These are phyloP conservation scores for Aspergillus terreus DNA, from an alignment of 2,329 filamentous ascomycete genomes.

Conservation along the genomic window DNA sequence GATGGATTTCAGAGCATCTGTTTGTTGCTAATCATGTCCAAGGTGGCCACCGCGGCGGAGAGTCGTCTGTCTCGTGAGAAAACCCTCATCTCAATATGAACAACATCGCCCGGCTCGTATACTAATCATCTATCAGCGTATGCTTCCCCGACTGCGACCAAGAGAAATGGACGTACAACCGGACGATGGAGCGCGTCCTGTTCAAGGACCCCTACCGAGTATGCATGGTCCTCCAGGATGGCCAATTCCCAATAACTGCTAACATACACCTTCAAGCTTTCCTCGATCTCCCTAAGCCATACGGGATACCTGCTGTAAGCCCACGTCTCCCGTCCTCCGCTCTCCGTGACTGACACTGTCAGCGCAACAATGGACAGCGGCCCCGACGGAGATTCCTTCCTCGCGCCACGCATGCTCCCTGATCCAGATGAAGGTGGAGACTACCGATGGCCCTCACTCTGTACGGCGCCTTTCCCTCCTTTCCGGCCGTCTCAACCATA, in stretches of 20 bases:
- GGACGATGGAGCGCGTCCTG: constrained; percentile 30
- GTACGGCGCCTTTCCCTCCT: constrained; percentile 15
- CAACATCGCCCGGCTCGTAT: background rate
- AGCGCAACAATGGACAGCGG: constrained; percentile 37
- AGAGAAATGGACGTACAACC: constrained; percentile 29
- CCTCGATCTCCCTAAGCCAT: constrained; percentile 34
- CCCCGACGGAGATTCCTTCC: constrained; percentile 28
- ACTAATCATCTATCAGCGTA: constrained; percentile 18
- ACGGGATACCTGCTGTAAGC: constrained; percentile 33
- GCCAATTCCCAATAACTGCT: background rate
- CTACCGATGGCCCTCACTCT: constrained; percentile 28
- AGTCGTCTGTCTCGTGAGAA: constrained; percentile 31
- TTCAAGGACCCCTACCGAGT: constrained; percentile 32
- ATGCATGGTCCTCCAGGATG: background rate
- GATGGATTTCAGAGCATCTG: background rate
- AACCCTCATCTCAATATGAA: background rate
- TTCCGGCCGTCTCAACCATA: background rate
- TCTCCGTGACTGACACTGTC: constrained; percentile 14
- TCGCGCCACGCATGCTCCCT: constrained; percentile 28
- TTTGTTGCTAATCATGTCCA: constrained; percentile 12
- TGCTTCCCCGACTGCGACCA: constrained; percentile 31
- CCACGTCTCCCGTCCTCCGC: background rate
- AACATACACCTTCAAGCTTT: constrained; percentile 21
- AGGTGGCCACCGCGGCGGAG: constrained; percentile 27
- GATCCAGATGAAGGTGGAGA: constrained; percentile 29